Evolutionary conservation across 305 asterid genomes (phyloP).

Genomic region (Withania somnifera): DNA sequence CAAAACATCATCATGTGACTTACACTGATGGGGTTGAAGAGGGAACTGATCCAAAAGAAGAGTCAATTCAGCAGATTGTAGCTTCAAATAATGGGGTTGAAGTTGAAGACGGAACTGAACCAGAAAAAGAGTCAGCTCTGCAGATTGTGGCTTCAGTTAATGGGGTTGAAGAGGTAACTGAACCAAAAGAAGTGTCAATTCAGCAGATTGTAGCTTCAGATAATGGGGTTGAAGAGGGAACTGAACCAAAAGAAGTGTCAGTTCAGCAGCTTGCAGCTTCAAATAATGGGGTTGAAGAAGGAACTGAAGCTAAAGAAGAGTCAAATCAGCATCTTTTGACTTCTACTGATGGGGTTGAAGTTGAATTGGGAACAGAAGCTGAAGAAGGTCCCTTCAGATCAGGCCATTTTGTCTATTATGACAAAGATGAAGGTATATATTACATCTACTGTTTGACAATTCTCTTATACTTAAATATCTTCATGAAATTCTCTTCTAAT

Average conservation of each 20-base stretch:
- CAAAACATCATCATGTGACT: background rate
- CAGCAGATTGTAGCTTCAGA: background rate
- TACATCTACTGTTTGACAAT: background rate
- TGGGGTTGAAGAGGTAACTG: background rate
- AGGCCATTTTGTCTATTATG: slow-evolving; percentile 19
- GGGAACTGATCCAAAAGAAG: background rate
- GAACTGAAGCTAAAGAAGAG: slow-evolving; percentile 10
- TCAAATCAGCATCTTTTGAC: slow-evolving; percentile 6
- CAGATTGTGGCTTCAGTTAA: slow-evolving; percentile 7
- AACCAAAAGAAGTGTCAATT: background rate
- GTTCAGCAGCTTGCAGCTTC: background rate
- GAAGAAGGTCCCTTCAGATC: slow-evolving; percentile 1
- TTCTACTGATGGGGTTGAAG: slow-evolving; percentile 5
- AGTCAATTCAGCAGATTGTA: background rate
- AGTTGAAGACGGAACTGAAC: slow-evolving; percentile 7
- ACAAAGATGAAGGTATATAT: slow-evolving; percentile 21
- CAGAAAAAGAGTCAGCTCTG: background rate
- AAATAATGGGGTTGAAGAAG: slow-evolving; percentile 20
- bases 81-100: background rate
- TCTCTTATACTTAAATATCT: background rate
- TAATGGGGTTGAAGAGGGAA: background rate
- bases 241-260: background rate
- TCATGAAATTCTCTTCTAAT: background rate
- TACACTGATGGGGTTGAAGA: background rate
- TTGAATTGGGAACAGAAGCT: background rate